Conservation (phyloP, 2,329 filamentous ascomycete genomes). For the Piedraia hortae region DNA sequence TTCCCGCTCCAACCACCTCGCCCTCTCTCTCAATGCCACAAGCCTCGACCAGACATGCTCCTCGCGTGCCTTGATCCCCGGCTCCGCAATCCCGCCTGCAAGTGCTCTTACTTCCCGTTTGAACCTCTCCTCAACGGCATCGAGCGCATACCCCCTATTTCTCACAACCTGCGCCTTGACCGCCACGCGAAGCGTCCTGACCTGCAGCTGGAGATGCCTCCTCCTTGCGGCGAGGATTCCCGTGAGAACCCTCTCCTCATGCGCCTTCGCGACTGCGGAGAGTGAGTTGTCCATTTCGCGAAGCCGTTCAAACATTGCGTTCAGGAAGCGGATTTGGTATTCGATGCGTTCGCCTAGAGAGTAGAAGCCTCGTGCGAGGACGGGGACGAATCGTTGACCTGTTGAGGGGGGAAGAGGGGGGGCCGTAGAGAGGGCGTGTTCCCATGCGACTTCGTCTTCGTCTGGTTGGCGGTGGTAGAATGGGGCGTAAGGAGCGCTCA, state of each 20-base stretch:
- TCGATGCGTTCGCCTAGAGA: conserved; percentile 44
- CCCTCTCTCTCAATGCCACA: conserved; percentile 45
- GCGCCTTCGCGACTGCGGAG: conserved; percentile 41
- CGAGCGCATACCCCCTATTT: conserved; percentile 57
- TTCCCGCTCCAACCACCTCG: conserved; percentile 44
- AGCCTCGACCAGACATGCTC: conserved; percentile 71
- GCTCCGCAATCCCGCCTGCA: conserved; percentile 44
- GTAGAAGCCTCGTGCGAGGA: conserved; percentile 45
- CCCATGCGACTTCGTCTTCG: conserved; percentile 57
- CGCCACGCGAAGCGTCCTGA: conserved; percentile 46
- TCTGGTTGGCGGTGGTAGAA: conserved; percentile 43
- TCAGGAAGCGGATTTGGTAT: conserved; percentile 41
- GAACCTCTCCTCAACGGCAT: conserved; percentile 51
- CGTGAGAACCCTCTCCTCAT: conserved; percentile 51
- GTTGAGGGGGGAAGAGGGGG: conserved; percentile 22
- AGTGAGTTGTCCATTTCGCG: conserved; percentile 58
- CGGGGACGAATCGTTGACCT: conserved; percentile 34
- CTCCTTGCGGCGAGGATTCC: conserved; percentile 39
- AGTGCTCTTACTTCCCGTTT: conserved; percentile 41
- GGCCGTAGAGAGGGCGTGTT: conserved; percentile 56
- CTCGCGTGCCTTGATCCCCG: conserved; percentile 43
- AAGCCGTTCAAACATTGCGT: conserved; percentile 40
- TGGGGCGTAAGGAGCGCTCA: conserved; percentile 44
- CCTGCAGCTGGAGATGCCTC: conserved; percentile 43
- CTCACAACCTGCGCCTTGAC: conserved; percentile 56